These are phyloP conservation scores for Apostasia ramifera DNA, from an alignment of 106 monocot species.

Conservation along the genomic window DNA sequence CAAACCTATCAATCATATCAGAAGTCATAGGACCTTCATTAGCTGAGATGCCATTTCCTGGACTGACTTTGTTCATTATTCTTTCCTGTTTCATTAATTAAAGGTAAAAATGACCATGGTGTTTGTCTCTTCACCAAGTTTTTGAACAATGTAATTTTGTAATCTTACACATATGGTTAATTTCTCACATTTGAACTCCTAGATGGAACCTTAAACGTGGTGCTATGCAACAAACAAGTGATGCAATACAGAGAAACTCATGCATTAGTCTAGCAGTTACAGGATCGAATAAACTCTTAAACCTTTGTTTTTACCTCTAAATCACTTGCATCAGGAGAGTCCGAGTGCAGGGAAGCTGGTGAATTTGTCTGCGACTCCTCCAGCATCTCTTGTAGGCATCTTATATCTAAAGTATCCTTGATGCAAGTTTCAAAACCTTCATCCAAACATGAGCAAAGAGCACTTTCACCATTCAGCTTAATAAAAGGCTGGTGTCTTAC, in stretches of 20 bases:
- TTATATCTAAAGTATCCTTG: slow-evolving; percentile 49
- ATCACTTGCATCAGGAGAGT: slow-evolving; percentile 51
- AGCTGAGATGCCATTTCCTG: slow-evolving; percentile 24
- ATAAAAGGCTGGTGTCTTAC: slow-evolving; percentile 9
- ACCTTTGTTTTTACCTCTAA: slow-evolving; percentile 51
- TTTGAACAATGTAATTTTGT: neutral
- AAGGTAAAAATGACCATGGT: too few relatives aligned
- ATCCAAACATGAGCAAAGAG: slow-evolving; percentile 18
- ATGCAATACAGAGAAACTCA: too few relatives aligned
- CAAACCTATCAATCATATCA: slow-evolving; percentile 33
- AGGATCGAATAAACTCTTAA: neutral
- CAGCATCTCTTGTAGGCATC: slow-evolving; percentile 84
- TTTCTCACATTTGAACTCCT: neutral
- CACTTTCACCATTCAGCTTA: slow-evolving; percentile 17
- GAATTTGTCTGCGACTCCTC: slow-evolving; percentile 86
- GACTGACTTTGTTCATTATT: slow-evolving; percentile 11
- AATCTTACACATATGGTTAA: neutral
- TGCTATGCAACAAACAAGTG: too few relatives aligned
- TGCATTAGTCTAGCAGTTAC: too few relatives aligned
- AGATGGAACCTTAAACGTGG: neutral
- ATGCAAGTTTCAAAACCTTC: slow-evolving; percentile 24
- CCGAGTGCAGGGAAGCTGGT: slow-evolving; percentile 48
- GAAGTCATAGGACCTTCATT: slow-evolving; percentile 30
- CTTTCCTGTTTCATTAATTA: slow-evolving; percentile 29
- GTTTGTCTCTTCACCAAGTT: too few relatives aligned